These are phyloP conservation scores for Pythium apleroticum DNA, from an alignment of 352 stramenopile genomes.

Conservation along the genomic window DNA sequence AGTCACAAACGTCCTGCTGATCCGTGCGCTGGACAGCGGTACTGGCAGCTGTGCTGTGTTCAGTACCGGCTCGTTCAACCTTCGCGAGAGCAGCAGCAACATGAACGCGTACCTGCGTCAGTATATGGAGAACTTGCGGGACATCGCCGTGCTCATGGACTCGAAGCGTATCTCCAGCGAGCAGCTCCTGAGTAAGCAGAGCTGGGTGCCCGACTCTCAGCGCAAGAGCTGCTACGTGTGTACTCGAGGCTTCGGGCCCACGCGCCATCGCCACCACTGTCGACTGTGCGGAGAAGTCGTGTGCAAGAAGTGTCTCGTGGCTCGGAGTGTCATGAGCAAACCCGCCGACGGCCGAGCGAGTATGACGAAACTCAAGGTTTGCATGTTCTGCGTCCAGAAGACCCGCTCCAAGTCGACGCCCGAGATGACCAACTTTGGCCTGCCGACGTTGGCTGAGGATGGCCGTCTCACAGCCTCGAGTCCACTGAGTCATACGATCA, in stretches of 20 bases:
- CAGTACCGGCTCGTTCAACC: conserved; percentile 12
- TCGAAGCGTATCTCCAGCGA: conserved; percentile 22
- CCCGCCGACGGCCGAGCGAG: background rate
- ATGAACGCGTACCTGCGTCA: conserved; percentile 19
- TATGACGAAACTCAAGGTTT: conserved; percentile 23
- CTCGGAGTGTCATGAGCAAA: conserved; percentile 4
- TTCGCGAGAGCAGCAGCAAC: conserved; percentile 23
- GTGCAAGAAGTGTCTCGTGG: conserved; percentile 33
- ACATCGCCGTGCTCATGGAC: conserved; percentile 22
- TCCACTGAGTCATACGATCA: conserved; percentile 10
- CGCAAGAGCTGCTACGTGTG: conserved; percentile 65
- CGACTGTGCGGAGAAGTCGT: conserved; percentile 80
- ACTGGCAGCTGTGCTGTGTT: conserved; percentile 6
- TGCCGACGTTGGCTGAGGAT: background rate
- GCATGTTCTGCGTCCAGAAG: conserved; percentile 26
- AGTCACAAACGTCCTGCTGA: conserved; percentile 10
- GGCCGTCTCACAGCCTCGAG: background rate
- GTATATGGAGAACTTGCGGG: conserved; percentile 20
- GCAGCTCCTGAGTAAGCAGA: conserved; percentile 22
- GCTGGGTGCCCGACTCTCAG: conserved; percentile 67
- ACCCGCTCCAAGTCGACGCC: conserved; percentile 9
- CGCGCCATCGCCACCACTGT: conserved; percentile 65
- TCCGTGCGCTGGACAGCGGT: conserved; percentile 7
- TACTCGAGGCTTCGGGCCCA: conserved; percentile 14
- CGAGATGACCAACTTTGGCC: background rate